A percentile compares a stretch with the other conserved stretches of the same genome.
Evolutionary conservation across 768 basidiomycete genomes (phyloP).

Genomic region (Kwoniella bestiolae): DNA sequence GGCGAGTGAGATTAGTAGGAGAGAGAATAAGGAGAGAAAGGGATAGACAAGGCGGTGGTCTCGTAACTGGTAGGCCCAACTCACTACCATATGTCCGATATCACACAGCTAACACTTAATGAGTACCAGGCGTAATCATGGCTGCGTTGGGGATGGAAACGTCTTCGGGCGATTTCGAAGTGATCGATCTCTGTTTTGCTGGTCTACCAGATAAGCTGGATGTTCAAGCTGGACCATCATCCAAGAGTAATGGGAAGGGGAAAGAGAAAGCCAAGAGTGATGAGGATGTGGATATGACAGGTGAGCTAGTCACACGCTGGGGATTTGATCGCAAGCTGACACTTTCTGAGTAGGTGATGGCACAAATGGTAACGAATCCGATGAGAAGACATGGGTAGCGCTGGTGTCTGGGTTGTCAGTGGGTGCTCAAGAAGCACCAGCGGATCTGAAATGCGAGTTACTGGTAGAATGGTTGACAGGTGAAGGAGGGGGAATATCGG

Average conservation of each 20-base stretch:
- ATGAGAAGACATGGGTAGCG: constrained; percentile 69
- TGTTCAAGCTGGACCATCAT: constrained; percentile 34
- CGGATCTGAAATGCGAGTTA: constrained; percentile 74
- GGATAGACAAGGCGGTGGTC: constrained; percentile 54
- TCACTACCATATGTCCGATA: too few species aligned
- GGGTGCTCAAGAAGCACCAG: constrained; percentile 62
- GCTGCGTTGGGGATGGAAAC: constrained; percentile 91
- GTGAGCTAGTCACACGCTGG: constrained; percentile 58
- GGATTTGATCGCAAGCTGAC: not conserved
- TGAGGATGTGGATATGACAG: constrained; percentile 70
- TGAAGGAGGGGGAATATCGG: constrained; percentile 71
- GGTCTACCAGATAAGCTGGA: constrained; percentile 73
- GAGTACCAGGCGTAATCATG: constrained; percentile 70
- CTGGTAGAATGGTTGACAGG: constrained; percentile 87
- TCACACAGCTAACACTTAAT: constrained; percentile 6
- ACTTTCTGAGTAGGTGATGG: constrained; percentile 1
- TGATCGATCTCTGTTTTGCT: constrained; percentile 82
- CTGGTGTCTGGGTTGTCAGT: constrained; percentile 83
- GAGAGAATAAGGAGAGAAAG: constrained; percentile 65
- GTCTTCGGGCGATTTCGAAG: constrained; percentile 86
- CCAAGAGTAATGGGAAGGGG: constrained; percentile 19
- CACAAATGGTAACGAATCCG: not conserved
- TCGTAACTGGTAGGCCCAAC: constrained; percentile 70
- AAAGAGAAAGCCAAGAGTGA: constrained; percentile 46
- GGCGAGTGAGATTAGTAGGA: constrained; percentile 86